These are phyloP conservation scores for Linum tenue DNA, from an alignment of 345 rosid genomes.

Conservation along the genomic window DNA sequence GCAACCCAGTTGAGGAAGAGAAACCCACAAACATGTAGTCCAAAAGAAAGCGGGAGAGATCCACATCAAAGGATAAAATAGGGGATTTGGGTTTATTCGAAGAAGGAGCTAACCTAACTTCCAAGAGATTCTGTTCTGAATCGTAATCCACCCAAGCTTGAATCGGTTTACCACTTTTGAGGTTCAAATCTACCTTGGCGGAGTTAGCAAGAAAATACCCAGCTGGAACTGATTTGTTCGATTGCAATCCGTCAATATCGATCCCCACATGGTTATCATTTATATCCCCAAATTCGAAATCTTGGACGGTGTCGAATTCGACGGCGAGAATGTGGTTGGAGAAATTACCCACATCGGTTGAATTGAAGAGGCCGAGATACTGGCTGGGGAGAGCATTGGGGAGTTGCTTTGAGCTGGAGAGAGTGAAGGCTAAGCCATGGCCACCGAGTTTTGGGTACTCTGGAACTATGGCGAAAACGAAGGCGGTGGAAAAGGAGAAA, in stretches of 20 bases:
- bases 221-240: constrained; percentile 50
- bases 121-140: constrained; percentile 40
- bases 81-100: constrained; percentile 50
- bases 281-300: constrained; percentile 56
- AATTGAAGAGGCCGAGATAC: constrained; percentile 3
- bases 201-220: constrained; percentile 37
- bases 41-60: constrained; percentile 43
- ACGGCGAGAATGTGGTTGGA: constrained; percentile 65
- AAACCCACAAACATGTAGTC: constrained; percentile 80
- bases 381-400: constrained; percentile 25
- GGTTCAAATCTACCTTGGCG: constrained; percentile 26
- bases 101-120: constrained; percentile 56
- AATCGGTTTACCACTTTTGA: constrained; percentile 41
- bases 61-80: constrained; percentile 49
- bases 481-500: constrained; percentile 69
- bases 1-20: constrained; percentile 77
- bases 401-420: constrained; percentile 46
- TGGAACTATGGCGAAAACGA: constrained; percentile 66
- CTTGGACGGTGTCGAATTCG: constrained; percentile 72
- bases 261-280: constrained; percentile 82
- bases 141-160: constrained; percentile 91
- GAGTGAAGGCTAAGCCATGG: constrained; percentile 69
- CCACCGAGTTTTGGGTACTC: constrained; percentile 63
- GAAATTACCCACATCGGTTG: constrained; percentile 35
- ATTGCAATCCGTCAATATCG: constrained; percentile 50